Evolutionary conservation across 1,284 basidiomycete genomes (phyloP), one percentile per base, ranked within the genome.

Genomic region (Xerocomus nothofagi): DNA sequence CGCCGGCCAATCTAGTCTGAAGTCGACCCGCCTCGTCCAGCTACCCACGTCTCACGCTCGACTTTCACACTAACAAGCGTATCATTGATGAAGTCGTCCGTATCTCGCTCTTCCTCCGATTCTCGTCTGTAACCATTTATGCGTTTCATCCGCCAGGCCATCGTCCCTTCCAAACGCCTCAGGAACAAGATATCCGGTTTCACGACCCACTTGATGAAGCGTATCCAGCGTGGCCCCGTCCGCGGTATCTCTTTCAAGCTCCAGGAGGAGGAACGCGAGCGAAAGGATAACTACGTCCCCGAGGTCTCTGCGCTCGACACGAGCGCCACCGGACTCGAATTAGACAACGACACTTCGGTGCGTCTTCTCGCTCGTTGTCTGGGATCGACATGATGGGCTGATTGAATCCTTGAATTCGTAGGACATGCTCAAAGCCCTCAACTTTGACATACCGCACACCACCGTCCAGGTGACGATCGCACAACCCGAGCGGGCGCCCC

Each of bases 201-300:
- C 87, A 99, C 97, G 61, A 99, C 96, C 67, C 97, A 99, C 74
- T 81, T 99, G 72, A 99, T 99, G 97, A 98, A 95, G 84, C 93
- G 97, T 70, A 99, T 99, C 70, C 93, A 98, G 76, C 88, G 88
- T 61, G 96, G 96, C n/a, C 97, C 97, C 66, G 97, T 99, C 59
- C 93, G 95, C 66, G 97, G 97, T 69, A 99, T 99, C 75, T 98
- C 95, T 59, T 99, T 99, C 93, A 98, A 98, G 79, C 90, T 99
- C 62, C 97, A 99, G 75, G 97, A 99, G 73, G 97, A 99, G 78
- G 97, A 99, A 80, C 86, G 97, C 62, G 97, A 99, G 79, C 82
- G 96, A 71, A 99, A 99, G 85, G 95, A 98, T 73, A 94, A 96
- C 80, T 97, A 95, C 74, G 93, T 97, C 48, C 94, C 94, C 60